Conservation (phyloP, 352 stramenopile species). For the Globisporangium paddicum region DNA sequence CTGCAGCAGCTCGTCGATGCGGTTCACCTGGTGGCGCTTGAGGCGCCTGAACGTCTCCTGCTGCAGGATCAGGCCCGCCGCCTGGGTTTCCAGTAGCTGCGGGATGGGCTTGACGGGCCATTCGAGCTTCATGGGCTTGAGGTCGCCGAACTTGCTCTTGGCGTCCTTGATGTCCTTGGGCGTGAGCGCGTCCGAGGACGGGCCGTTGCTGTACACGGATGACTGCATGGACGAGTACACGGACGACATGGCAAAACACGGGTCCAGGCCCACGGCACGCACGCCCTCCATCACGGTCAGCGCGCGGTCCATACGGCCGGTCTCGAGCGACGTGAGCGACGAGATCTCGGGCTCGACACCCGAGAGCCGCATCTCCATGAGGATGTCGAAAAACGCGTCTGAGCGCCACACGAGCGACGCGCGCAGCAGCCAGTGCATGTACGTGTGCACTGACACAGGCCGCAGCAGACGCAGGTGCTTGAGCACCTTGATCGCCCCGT, state of each 20-base stretch:
- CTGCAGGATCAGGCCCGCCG: constrained; percentile 71
- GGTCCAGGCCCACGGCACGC: constrained; percentile 72
- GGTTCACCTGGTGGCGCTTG: constrained; percentile 76
- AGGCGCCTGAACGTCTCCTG: constrained; percentile 84
- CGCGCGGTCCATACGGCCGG: constrained; percentile 72
- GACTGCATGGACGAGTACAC: constrained; percentile 81
- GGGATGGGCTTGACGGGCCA: constrained; percentile 77
- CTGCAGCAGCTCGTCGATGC: constrained; percentile 74
- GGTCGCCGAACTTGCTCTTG: constrained; percentile 56
- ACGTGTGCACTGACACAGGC: constrained; percentile 61
- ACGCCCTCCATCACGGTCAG: constrained; percentile 88
- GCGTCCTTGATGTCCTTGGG: constrained; percentile 42
- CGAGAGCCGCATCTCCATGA: constrained; percentile 84
- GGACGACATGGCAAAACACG: constrained; percentile 84
- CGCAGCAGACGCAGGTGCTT: constrained; percentile 70
- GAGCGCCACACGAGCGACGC: constrained; percentile 75
- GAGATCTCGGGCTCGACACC: constrained; percentile 77
- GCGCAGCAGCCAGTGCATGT: constrained; percentile 83
- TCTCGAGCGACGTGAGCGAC: constrained; percentile 82
- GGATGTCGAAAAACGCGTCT: constrained; percentile 80
- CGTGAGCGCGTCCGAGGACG: constrained; percentile 39
- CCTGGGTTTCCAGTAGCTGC: constrained; percentile 79
- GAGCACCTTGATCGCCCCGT: constrained; percentile 72
- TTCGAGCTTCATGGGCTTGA: constrained; percentile 47
- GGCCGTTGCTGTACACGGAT: constrained; percentile 66